phyloP scores from a whole-genome alignment of 75 land plant genomes.

The Isoetes taiwanensis region DNA sequence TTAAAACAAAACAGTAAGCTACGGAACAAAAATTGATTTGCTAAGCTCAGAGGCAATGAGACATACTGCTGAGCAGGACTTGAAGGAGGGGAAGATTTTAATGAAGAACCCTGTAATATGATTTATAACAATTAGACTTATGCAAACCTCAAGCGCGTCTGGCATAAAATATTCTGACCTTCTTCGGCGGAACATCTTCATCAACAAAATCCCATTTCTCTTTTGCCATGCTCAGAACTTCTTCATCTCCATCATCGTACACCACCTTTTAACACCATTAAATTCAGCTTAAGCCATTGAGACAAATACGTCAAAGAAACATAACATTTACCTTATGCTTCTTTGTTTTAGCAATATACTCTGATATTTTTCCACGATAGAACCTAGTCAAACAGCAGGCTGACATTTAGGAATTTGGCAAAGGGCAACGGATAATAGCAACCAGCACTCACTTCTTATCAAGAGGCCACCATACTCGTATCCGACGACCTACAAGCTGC shows the following conservation, averaged over 20 bases:
- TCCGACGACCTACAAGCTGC: slow-evolving; percentile 47
- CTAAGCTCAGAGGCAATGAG: too few relatives aligned
- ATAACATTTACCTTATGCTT: slow-evolving; percentile 79
- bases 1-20: too few relatives aligned
- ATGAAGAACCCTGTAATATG: too few relatives aligned
- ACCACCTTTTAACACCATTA: slow-evolving; percentile 26
- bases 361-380: slow-evolving; percentile 61
- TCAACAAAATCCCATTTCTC: slow-evolving; percentile 66
- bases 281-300: too few relatives aligned
- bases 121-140: too few relatives aligned
- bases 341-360: slow-evolving; percentile 46
- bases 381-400: slow-evolving; percentile 26
- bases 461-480: slow-evolving; percentile 93
- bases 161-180: too few relatives aligned
- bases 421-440: background rate
- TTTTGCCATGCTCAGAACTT: slow-evolving; percentile 49
- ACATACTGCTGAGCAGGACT: too few relatives aligned
- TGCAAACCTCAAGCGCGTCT: too few relatives aligned
- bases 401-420: background rate
- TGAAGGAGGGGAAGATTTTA: too few relatives aligned
- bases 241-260: slow-evolving; percentile 89
- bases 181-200: too few relatives aligned
- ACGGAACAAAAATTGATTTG: too few relatives aligned
- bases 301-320: too few relatives aligned
- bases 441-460: slow-evolving; percentile 47